Percentiles rank a stretch among this genome's conserved stretches.
Conservation (phyloP, 768 basidiomycete species). For the Steccherinum ochraceum region DNA sequence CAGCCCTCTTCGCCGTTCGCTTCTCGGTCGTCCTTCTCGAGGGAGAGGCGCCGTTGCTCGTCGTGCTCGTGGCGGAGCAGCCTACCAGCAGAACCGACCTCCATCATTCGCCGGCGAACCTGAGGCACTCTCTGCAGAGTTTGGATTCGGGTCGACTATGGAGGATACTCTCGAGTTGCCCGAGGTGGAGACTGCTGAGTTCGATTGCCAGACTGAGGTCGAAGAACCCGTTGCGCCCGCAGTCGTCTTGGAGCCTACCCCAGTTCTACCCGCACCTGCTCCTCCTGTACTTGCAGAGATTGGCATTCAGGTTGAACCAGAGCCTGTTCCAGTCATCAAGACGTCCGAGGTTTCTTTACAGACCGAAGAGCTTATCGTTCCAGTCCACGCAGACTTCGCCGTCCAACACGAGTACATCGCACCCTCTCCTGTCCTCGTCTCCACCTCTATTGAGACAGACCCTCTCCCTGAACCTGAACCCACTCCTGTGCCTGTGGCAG, state of each 20-base stretch:
- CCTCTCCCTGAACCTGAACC: conserved; percentile 17
- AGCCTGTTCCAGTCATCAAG: conserved; percentile 12
- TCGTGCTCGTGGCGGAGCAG: conserved; percentile 57
- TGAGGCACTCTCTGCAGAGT: conserved; percentile 63
- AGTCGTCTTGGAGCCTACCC: conserved; percentile 13
- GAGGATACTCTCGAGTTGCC: conserved; percentile 31
- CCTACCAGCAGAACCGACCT: conserved; percentile 66
- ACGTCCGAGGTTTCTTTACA: conserved; percentile 25
- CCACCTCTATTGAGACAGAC: conserved; percentile 15
- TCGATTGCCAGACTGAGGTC: conserved; percentile 64
- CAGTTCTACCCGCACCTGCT: conserved; percentile 12
- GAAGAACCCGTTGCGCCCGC: conserved; percentile 25
- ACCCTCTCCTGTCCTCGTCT: conserved; percentile 11
- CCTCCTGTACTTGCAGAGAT: conserved; percentile 26
- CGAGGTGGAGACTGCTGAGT: conserved; percentile 46
- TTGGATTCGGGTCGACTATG: conserved; percentile 36
- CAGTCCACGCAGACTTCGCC: conserved; percentile 37
- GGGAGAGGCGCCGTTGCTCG: conserved; percentile 42
- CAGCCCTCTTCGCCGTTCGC: conserved; percentile 58
- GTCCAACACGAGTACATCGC: conserved; percentile 38
- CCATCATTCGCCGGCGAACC: conserved; percentile 67
- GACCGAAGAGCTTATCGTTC: conserved; percentile 21
- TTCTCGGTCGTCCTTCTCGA: conserved; percentile 42
- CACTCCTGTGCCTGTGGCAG: neutral
- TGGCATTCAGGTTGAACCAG: conserved; percentile 26